Conservation (phyloP, 2,329 filamentous ascomycete genomes). For the Cladobotryum protrusum region DNA sequence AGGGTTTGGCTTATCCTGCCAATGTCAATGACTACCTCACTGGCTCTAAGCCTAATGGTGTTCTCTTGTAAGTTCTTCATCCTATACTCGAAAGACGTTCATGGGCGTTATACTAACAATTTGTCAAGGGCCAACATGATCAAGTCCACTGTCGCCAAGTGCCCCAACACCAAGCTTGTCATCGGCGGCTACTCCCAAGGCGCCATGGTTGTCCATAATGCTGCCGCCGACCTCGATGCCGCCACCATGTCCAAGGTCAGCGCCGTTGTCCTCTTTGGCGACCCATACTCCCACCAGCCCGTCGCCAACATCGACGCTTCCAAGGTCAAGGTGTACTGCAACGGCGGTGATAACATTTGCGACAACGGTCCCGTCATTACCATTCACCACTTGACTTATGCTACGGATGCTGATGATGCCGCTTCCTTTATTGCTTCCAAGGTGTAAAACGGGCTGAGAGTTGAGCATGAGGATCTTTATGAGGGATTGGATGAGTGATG, state of each 20-base stretch:
- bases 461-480: not conserved
- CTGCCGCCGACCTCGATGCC: slow-evolving; percentile 18
- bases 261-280: slow-evolving; percentile 28
- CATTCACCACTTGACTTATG: slow-evolving; percentile 22
- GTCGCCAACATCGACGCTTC: slow-evolving; percentile 18
- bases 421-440: slow-evolving; percentile 18
- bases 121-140: slow-evolving; percentile 27
- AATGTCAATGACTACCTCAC: slow-evolving; percentile 21
- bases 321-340: slow-evolving; percentile 20
- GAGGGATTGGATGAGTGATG: not conserved
- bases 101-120: not conserved
- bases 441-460: not conserved
- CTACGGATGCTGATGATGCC: slow-evolving; percentile 16
- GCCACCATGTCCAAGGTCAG: slow-evolving; percentile 19
- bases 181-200: slow-evolving; percentile 25
- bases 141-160: slow-evolving; percentile 23
- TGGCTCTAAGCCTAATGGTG: slow-evolving; percentile 16
- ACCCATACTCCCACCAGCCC: slow-evolving; percentile 19
- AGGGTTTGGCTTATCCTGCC: slow-evolving; percentile 24
- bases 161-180: slow-evolving; percentile 20
- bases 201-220: slow-evolving; percentile 22
- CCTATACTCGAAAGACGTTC: not conserved
- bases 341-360: slow-evolving; percentile 25
- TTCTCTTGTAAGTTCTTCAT: slow-evolving; percentile 16
- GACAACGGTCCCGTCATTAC: slow-evolving; percentile 21